Base-by-base conservation (phyloP, 352 stramenopile species). In the Phytophthora quininea region DNA sequence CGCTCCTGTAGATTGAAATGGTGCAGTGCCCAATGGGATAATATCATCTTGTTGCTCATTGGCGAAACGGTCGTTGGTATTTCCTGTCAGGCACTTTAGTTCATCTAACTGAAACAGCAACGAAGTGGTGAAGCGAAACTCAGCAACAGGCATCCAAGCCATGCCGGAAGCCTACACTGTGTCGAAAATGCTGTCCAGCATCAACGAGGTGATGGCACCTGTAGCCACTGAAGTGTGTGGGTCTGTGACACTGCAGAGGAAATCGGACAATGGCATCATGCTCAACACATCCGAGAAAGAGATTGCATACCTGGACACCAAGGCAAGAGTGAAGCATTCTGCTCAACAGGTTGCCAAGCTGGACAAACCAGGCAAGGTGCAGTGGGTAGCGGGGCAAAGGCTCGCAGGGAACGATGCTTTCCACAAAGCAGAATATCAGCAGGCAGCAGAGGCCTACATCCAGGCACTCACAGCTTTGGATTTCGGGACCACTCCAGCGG, bases 171-270 rank as follows among this genome's bases (percentile, higher is more conserved):
- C 84, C 42, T 95, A 89, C 75, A 96, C 88, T 27, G 84, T 96
- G 50, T 91, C 86, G 29, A 93, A 91, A 72, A 96, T 96, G 86
- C 72, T 96, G 29, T 62, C 79, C 40, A 90, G 67, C 71, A 92
- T 93, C 67, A 95, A 93, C 50, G 77, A 88, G 50, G 71, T 89
- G 45, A 93, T 95, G 87, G 76, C 77, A 3, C 85, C 85, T 2
- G 77, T 91, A 27, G 82, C 74, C 19, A 73, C 70, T 30, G 71
- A 85, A 11, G 58, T 73, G 9, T 79, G 73, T 14, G 67, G 71
- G 14, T 87, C 73, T 3, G 76, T 91, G 54, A 78, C 78, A 7
- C 71, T 96, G 43, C 88, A 96, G 71, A 80, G 84, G 29, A 89
- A 80, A 50, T 78, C 82, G 33, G 84, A 90, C 31, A 94, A 96